phyloP scores from a whole-genome alignment of 208 protist species.

The Leptomonas seymouri region DNA sequence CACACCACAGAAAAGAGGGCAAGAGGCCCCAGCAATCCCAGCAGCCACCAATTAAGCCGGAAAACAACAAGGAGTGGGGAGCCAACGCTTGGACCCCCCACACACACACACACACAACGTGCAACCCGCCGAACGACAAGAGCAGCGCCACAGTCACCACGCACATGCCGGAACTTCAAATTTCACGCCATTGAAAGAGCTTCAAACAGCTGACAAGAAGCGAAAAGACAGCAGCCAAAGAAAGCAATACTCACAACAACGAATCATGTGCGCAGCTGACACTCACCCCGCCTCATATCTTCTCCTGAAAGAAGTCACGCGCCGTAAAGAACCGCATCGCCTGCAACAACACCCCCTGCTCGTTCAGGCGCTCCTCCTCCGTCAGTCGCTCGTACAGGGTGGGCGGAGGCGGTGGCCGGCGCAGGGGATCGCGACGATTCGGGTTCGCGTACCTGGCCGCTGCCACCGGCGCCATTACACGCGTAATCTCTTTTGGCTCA shows the following conservation, averaged over 20 bases:
- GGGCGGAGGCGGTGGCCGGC: conserved; percentile 27
- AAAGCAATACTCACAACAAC: too few species aligned
- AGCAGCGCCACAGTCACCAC: too few species aligned
- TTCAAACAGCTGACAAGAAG: not conserved
- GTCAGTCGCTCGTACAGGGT: conserved; percentile 81
- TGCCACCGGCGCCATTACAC: conserved; percentile 71
- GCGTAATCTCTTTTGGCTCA: conserved; percentile 43
- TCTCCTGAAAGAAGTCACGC: conserved; percentile 65
- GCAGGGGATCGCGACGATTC: conserved; percentile 26
- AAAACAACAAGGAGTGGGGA: too few species aligned
- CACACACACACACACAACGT: too few species aligned
- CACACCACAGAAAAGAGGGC: too few species aligned
- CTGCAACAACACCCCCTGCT: conserved; percentile 81
- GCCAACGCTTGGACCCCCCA: too few species aligned
- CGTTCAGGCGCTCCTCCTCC: conserved; percentile 65
- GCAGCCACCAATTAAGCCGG: too few species aligned
- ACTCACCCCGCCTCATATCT: not conserved
- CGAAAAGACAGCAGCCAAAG: not conserved
- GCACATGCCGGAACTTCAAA: too few species aligned
- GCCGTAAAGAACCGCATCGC: conserved; percentile 82
- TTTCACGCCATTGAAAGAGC: too few species aligned
- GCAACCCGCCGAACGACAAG: too few species aligned
- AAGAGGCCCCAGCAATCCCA: too few species aligned
- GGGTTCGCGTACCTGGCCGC: conserved; percentile 36
- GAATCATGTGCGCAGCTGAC: too few species aligned